Conservation (phyloP, 2,329 filamentous ascomycete genomes). For the Fusarium brevicatenulatum region DNA sequence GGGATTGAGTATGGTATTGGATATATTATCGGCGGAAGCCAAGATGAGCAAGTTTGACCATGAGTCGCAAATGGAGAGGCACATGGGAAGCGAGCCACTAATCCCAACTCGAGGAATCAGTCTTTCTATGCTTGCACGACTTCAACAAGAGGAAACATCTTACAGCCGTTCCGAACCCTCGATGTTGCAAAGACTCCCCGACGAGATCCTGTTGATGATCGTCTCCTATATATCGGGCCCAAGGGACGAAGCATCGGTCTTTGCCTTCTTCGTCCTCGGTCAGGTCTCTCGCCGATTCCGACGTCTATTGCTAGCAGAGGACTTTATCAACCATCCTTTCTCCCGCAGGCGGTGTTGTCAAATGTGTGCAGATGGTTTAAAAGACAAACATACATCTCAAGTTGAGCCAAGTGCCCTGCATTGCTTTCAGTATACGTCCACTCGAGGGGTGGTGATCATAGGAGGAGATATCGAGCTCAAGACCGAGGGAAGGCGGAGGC, state of each 20-base stretch:
- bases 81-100: neutral
- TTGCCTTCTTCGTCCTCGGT: neutral
- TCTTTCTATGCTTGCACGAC: too few relatives aligned
- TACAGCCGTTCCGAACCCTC: neutral
- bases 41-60: neutral
- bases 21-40: fast-evolving
- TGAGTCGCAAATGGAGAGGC: neutral
- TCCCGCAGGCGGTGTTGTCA: neutral
- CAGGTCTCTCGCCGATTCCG: neutral
- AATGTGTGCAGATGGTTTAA: neutral
- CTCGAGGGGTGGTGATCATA: too few relatives aligned
- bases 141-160: too few relatives aligned
- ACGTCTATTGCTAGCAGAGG: neutral
- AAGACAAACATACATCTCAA: neutral
- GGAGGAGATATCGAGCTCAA: fast-evolving
- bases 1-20: fast-evolving
- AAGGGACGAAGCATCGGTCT: neutral
- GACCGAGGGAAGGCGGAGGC: neutral
- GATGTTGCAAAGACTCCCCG: neutral
- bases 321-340: neutral
- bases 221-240: neutral
- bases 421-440: neutral
- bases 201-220: neutral
- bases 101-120: neutral
- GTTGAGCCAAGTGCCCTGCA: neutral